A percentile compares a stretch with the other conserved stretches of the same genome.
Conservation (phyloP, 306 rosid genomes). For the Herpetospermum pedunculosum region DNA sequence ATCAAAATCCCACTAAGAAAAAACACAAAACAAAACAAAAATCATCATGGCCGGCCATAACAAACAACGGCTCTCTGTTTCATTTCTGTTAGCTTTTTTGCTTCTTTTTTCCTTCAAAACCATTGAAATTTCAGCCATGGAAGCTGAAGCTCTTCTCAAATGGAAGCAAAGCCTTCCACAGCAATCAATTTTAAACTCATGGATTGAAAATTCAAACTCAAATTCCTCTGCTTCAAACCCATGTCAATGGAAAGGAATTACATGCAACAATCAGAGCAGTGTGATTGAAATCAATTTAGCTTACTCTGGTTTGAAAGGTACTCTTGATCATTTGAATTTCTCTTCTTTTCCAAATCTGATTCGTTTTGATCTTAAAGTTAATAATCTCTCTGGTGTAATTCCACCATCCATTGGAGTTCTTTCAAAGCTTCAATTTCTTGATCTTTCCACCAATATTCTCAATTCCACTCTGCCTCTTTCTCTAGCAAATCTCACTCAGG, state of each 20-base stretch:
- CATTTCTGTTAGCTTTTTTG: not conserved
- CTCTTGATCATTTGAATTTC: slow-evolving; percentile 30
- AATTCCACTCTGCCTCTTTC: slow-evolving; percentile 41
- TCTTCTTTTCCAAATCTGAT: slow-evolving; percentile 39
- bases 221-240: slow-evolving; percentile 21
- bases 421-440: slow-evolving; percentile 38
- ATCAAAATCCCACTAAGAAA: not conserved
- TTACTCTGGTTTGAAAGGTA: slow-evolving; percentile 29
- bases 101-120: not conserved
- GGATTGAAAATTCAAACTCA: slow-evolving; percentile 11
- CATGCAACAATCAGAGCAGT: slow-evolving; percentile 20
- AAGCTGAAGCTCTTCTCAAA: slow-evolving; percentile 30
- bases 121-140: slow-evolving; percentile 2
- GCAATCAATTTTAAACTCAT: slow-evolving; percentile 27
- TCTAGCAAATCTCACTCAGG: slow-evolving; percentile 33
- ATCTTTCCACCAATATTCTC: slow-evolving; percentile 33
- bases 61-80: not conserved
- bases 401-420: slow-evolving; percentile 32
- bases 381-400: slow-evolving; percentile 29
- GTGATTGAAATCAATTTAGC: slow-evolving; percentile 27
- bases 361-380: slow-evolving; percentile 35
- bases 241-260: slow-evolving; percentile 43
- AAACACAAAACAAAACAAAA: not conserved
- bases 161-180: slow-evolving; percentile 44
- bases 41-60: not conserved